These are phyloP conservation scores for Polyplosphaeria fusca DNA, from an alignment of 495 filamentous ascomycete genomes.

Conservation along the genomic window DNA sequence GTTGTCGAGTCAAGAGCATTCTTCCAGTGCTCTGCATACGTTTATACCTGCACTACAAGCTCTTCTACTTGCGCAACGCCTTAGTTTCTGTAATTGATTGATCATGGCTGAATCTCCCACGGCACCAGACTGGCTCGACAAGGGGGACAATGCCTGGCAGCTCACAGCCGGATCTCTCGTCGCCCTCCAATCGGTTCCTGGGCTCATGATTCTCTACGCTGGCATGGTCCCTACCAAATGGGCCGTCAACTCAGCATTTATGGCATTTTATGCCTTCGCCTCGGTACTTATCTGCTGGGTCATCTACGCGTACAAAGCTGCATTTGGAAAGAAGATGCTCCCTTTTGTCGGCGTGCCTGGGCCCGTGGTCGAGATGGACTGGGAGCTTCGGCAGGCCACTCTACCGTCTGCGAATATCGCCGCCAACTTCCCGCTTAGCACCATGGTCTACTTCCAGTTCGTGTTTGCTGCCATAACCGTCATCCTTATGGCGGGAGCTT, in stretches of 20 bases:
- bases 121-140: slow-evolving; percentile 47
- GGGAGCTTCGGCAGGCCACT: slow-evolving; percentile 46
- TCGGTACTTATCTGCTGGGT: slow-evolving; percentile 55
- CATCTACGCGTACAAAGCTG: slow-evolving; percentile 55
- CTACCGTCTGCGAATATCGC: slow-evolving; percentile 46
- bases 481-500: slow-evolving; percentile 52
- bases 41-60: not conserved
- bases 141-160: slow-evolving; percentile 58
- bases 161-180: slow-evolving; percentile 55
- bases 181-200: slow-evolving; percentile 52
- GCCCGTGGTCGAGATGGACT: slow-evolving; percentile 47
- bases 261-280: slow-evolving; percentile 57
- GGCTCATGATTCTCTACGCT: slow-evolving; percentile 55
- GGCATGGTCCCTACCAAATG: slow-evolving; percentile 58
- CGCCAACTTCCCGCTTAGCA: slow-evolving; percentile 48
- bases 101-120: slow-evolving; percentile 25
- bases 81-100: not conserved
- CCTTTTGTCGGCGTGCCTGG: slow-evolving; percentile 53
- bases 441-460: slow-evolving; percentile 62
- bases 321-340: slow-evolving; percentile 52
- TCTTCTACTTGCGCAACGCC: not conserved
- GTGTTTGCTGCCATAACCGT: slow-evolving; percentile 59
- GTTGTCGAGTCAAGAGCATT: not conserved
- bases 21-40: not conserved
- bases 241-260: slow-evolving; percentile 57